Percentiles rank a stretch among this genome's conserved stretches.
These are phyloP conservation scores for Amanita muscaria DNA, from an alignment of 768 basidiomycete genomes.

Conservation along the genomic window DNA sequence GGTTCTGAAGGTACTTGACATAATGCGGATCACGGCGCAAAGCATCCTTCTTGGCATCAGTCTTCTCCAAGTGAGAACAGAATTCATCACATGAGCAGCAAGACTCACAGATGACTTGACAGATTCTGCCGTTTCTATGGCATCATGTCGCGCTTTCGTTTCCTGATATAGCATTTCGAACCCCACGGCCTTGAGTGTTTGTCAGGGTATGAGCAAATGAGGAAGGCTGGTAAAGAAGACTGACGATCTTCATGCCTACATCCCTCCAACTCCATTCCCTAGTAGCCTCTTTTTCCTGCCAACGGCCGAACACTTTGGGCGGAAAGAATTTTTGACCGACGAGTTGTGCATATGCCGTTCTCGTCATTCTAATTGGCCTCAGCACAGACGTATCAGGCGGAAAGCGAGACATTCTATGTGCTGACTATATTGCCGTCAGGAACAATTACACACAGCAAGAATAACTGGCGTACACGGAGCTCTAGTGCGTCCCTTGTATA, in stretches of 20 bases:
- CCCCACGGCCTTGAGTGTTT: slow-evolving; percentile 61
- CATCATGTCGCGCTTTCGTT: slow-evolving; percentile 48
- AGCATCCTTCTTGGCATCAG: slow-evolving; percentile 58
- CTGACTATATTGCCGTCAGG: slow-evolving; percentile 40
- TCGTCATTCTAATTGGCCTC: slow-evolving; percentile 65
- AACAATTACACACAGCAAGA: not conserved
- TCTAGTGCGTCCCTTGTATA: slow-evolving; percentile 92
- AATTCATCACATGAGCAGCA: not conserved
- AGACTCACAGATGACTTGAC: slow-evolving; percentile 40
- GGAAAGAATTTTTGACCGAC: slow-evolving; percentile 88
- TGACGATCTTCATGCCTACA: slow-evolving; percentile 88
- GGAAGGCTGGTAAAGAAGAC: slow-evolving; percentile 14
- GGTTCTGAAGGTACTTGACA: slow-evolving; percentile 56
- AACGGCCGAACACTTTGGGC: slow-evolving; percentile 79
- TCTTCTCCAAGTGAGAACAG: slow-evolving; percentile 25
- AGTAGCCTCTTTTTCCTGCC: slow-evolving; percentile 53
- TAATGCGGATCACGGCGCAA: slow-evolving; percentile 64
- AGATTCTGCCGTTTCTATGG: slow-evolving; percentile 27
- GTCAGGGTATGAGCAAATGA: slow-evolving; percentile 5
- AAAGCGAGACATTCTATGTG: slow-evolving; percentile 86
- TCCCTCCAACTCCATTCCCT: slow-evolving; percentile 73
- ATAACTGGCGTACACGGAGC: slow-evolving; percentile 54
- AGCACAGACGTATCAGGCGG: slow-evolving; percentile 61
- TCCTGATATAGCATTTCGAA: slow-evolving; percentile 97
- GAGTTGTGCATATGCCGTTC: slow-evolving; percentile 91